These are phyloP conservation scores for Firmiana major DNA, from an alignment of 345 rosid genomes.

Conservation along the genomic window DNA sequence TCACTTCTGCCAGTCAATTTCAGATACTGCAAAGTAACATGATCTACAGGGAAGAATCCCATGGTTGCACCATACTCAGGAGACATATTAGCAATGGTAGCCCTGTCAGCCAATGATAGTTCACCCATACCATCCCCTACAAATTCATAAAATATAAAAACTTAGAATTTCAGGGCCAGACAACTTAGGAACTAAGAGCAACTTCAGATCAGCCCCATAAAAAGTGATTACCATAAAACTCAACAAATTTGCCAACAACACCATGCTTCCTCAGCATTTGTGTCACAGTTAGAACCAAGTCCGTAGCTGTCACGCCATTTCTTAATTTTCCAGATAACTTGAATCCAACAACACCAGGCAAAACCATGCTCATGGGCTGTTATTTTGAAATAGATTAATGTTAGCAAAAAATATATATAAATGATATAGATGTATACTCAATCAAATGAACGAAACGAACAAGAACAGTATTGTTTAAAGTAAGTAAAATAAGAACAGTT, in stretches of 20 bases:
- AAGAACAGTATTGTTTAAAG: not conserved
- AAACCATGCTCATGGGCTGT: slow-evolving; percentile 99
- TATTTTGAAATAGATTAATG: not conserved
- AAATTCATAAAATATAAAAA: slow-evolving; percentile 7
- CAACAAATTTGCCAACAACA: slow-evolving; percentile 98
- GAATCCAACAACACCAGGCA: slow-evolving; percentile 99
- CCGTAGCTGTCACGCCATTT: slow-evolving; percentile 96
- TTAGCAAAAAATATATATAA: slow-evolving; percentile 12
- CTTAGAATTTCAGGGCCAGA: not conserved
- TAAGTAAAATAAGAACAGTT: not conserved
- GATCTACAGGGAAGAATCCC: slow-evolving; percentile 99
- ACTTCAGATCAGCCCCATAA: slow-evolving; percentile 13
- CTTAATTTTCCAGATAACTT: slow-evolving; percentile 76
- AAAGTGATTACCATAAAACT: slow-evolving; percentile 75
- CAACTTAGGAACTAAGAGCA: not conserved
- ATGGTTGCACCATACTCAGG: slow-evolving; percentile 99
- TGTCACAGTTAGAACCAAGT: slow-evolving; percentile 93
- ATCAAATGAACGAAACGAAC: not conserved
- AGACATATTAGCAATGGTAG: slow-evolving; percentile 98
- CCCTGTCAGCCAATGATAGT: slow-evolving; percentile 95
- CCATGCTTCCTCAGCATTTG: slow-evolving; percentile 99
- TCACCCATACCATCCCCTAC: slow-evolving; percentile 92
- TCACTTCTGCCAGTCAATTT: slow-evolving; percentile 98
- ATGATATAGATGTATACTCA: not conserved
- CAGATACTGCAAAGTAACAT: slow-evolving; percentile 88